Percentiles rank a stretch among this genome's conserved stretches.
phyloP scores from a whole-genome alignment of 768 basidiomycete genomes.

The Lyophyllum atratum region DNA sequence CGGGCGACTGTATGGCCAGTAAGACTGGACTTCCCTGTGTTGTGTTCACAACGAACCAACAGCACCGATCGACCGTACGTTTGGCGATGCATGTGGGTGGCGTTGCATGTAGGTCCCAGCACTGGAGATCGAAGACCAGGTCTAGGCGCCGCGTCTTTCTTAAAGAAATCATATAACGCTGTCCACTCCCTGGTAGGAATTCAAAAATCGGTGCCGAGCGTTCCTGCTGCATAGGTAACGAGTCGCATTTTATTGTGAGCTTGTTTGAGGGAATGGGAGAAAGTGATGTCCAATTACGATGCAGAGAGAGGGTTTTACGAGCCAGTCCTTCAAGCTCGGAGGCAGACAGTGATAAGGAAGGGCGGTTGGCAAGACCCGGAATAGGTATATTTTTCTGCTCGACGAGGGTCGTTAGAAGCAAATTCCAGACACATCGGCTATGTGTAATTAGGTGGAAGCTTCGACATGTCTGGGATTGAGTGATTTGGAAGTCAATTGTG shows the following conservation, averaged over 20 bases:
- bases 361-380: conserved; percentile 36
- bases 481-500: neutral
- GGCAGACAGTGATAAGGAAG: conserved; percentile 38
- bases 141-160: conserved; percentile 22
- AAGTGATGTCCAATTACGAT: conserved; percentile 50
- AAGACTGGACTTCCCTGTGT: conserved; percentile 31
- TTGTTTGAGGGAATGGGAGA: conserved; percentile 33
- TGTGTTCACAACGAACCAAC: conserved; percentile 50
- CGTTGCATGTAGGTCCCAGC: conserved; percentile 51
- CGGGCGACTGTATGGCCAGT: conserved; percentile 44
- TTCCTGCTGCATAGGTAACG: conserved; percentile 29
- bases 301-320: conserved; percentile 41
- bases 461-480: conserved; percentile 46
- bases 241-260: conserved; percentile 19
- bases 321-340: conserved; percentile 46
- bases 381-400: conserved; percentile 46
- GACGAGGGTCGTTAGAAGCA: conserved; percentile 43
- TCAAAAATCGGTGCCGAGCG: conserved; percentile 39
- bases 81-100: conserved; percentile 44
- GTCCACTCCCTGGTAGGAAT: conserved; percentile 45
- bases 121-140: conserved; percentile 43
- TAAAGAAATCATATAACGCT: conserved; percentile 50
- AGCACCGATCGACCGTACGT: conserved; percentile 34
- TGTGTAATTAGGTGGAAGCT: conserved; percentile 42
- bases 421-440: conserved; percentile 52